These are phyloP conservation scores for Cicer bijugum DNA, from an alignment of 306 rosid species.

Conservation along the genomic window DNA sequence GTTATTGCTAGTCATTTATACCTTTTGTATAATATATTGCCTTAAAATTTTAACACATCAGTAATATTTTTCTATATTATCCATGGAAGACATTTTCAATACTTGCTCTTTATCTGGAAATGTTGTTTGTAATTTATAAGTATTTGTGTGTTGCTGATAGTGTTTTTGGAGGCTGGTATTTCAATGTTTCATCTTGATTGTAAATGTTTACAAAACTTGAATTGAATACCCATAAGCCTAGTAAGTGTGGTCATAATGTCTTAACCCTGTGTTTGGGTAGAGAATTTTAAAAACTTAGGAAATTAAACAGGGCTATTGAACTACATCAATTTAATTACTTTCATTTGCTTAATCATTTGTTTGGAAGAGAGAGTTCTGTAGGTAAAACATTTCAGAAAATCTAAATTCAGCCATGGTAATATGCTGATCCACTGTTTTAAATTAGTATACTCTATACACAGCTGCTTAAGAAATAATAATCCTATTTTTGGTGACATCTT, in stretches of 20 bases:
- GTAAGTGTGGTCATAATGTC: neutral
- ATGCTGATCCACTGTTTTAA: neutral
- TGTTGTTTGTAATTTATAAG: neutral
- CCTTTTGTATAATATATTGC: constrained; percentile 7
- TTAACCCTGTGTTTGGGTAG: neutral
- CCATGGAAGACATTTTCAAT: neutral
- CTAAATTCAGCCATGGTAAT: neutral
- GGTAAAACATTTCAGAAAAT: neutral
- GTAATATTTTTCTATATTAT: neutral
- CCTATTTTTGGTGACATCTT: constrained; percentile 25
- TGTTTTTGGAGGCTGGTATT: neutral
- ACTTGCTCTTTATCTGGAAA: constrained; percentile 18
- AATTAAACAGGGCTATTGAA: neutral
- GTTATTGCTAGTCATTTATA: constrained; percentile 24
- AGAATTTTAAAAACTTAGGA: neutral
- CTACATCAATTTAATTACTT: neutral
- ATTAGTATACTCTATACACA: neutral
- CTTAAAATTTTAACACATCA: constrained; percentile 13
- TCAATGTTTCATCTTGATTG: neutral
- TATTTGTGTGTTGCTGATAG: constrained; percentile 1
- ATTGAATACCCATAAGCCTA: constrained; percentile 2
- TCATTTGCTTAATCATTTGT: neutral
- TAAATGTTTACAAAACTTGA: neutral
- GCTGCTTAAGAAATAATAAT: constrained; percentile 26
- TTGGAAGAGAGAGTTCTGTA: neutral